Evolutionary conservation across 805 yeast species (phyloP), one percentile per base, ranked within the genome.

Genomic region (Kuraishia hungarica): DNA sequence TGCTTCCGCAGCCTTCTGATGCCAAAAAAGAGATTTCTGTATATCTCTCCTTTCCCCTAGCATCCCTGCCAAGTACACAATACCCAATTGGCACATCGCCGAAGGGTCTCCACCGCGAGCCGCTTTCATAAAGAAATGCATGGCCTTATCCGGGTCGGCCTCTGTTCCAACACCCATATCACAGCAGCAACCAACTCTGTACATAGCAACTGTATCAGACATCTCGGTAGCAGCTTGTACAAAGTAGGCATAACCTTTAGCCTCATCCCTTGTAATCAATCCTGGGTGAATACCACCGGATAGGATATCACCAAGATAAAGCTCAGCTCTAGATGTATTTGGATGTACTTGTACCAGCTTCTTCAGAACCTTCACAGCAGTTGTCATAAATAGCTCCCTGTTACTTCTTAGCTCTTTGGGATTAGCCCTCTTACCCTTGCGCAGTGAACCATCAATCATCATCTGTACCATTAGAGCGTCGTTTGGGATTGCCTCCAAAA

Each of bases 11-110:
- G 87, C 86, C 51, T 76, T 72, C 53, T 72, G 66, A 22, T 82
- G 72, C 85, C 86, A 82, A 23, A 71, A 62, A 7, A 82, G 59
- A 1, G 85, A 79, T 56, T 72, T 72, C 48, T 65, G 61, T 15
- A 77, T 71, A 50, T 74, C 69, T 59, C 72, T 70, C 8, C 66
- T 66, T 55, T 71, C 74, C 23, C 72, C 70, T 1, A 77, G 61
- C 19, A 65, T 62, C 2, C 86, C 86, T 19, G 80, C 74, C 19
- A 84, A 72, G 60, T 78, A 73, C 51, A 84, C 74, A 80, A 84
- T 79, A 5, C 91, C 94, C 19, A 87, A 69, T 67, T 86, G 85
- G 69, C 84, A 86, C 88, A 86, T 85, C 22, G 90, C 83, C 15
- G 83, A 77, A 2, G 79, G 80, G 59, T 80, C 82, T 4, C 86